Evolutionary conservation across 2,329 filamentous ascomycete species (phyloP), one percentile per base, ranked within the genome.

Genomic region (Fusarium odoratissimum): DNA sequence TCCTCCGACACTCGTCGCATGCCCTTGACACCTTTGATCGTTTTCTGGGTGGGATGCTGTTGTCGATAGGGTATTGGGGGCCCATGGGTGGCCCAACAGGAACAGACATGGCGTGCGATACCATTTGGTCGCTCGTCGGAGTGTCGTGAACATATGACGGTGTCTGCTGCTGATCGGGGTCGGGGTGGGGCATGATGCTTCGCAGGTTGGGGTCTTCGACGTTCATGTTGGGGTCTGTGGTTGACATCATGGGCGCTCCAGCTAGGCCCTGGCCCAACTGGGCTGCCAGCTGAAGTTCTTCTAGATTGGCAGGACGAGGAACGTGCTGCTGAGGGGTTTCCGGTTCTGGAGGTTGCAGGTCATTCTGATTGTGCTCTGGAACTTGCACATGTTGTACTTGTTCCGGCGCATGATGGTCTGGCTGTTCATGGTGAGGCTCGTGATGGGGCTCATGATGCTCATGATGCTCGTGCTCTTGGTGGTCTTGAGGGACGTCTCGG

Each of bases 1-100:
- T 97, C 61, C 94, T 89, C 46, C 95, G 88, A 79, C 94, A 97
- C 79, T 97, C 94, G 79, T 97, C 94, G 77, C 94, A 97, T 4
- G 94, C 95, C 41, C 94, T 89, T 16, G 94, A 97, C 10, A 96
- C 94, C 81, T 97, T 97, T 10, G 92, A 93, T 66, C 94, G 87
- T 80, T 96, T 96, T 70, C 92, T 86, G 1, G 92, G 91, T 19
- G 91, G 89, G 16, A 90, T 90, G 65, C 86, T 86, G 71, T 92
- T 91, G 42, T 86, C 86, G 52, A 84, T 79, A 28, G 82, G 81
- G 58, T 84, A 84, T 44, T 82, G 79, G 5, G 79, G 76, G 62
- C 82, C 72, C 64, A 83, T 77, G 55, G 81, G 78, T 48, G 82
- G 82, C n/a, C 78, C 80, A 30, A 83, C 77, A 13, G 80, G 66